Evolutionary conservation across 768 basidiomycete species (phyloP).

Genomic region (Tricholoma sp.): DNA sequence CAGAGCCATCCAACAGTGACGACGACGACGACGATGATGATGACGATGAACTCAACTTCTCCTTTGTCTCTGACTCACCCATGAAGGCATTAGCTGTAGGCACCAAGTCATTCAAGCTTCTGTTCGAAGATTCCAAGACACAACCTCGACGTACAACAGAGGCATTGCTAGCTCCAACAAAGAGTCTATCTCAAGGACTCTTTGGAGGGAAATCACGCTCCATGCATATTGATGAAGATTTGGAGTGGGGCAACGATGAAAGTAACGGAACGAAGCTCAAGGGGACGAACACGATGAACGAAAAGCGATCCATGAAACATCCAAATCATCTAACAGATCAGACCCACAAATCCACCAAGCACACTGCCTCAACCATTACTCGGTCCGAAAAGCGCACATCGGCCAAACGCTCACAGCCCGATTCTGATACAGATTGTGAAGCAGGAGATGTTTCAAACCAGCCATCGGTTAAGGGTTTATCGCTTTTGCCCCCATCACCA

Average conservation of each 20-base stretch:
- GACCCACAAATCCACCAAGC: background rate
- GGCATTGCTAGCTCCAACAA: conserved; percentile 6
- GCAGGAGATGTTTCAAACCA: conserved; percentile 7
- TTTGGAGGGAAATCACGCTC: conserved; percentile 7
- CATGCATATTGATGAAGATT: conserved; percentile 7
- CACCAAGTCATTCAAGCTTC: conserved; percentile 52
- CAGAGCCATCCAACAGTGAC: conserved; percentile 26
- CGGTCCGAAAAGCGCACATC: conserved; percentile 12
- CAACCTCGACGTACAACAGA: conserved; percentile 5
- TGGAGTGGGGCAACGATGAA: conserved; percentile 5
- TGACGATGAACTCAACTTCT: conserved; percentile 31
- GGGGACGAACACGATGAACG: background rate
- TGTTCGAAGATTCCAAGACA: conserved; percentile 50
- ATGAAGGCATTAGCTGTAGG: conserved; percentile 52
- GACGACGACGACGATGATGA: conserved; percentile 33
- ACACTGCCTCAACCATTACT: background rate
- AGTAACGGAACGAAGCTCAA: background rate
- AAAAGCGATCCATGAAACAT: conserved; percentile 3
- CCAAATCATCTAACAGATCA: background rate
- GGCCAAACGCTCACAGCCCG: conserved; percentile 40
- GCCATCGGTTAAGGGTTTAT: conserved; percentile 14
- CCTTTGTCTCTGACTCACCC: conserved; percentile 69
- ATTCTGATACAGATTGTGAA: conserved; percentile 22
- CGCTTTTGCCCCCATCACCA: conserved; percentile 68
- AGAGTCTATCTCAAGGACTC: conserved; percentile 7